Base-by-base conservation (phyloP, 2,329 filamentous ascomycete species). In the Teratosphaeria nubilosa region DNA sequence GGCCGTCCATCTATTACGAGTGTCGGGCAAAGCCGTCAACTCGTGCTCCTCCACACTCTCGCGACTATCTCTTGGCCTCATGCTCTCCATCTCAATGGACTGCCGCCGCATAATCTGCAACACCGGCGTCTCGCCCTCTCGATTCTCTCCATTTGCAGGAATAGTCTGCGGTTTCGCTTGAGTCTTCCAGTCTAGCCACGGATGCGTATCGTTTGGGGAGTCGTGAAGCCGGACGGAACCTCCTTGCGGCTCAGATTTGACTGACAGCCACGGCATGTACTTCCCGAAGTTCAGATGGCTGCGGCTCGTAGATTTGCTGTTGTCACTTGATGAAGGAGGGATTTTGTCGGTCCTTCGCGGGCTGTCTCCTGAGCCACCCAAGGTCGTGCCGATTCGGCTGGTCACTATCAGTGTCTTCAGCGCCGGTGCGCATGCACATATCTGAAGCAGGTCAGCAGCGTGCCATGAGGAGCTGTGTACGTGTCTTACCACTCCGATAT, bases 401-500 rank as follows among this genome's bases (percentile, higher is more conserved):
- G 31, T 27, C 16, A n/a, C 16, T 20, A 56, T 14, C 14, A 52
- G 37, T 22, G 25, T 56, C 55, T 56, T 56, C 27, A 56, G 41
- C 2, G 55, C 55, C n/a, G 55, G 55, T 14, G 55, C 55, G 22
- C 55, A 56, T 13, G 55, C 55, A 24, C 55, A 56, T 2, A 56
- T 56, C 48, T 56, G 7, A 16, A n/a, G 24, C 24, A 14, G 50
- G 41, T 20, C 9, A 50, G 16, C n/a, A 56, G 22, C 5, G 24
- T 14, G 13, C 10, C 10, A 30, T n/a, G 11, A 51, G 3, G 10
- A 24, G 34, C 24, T 25, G 6, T 13, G 4, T 56, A n/a, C 13
- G 24, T 22, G 30, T 52, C 27, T 52, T 30, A 56, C 55, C 22
- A 56, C 48, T 16, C 25, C 55, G 10, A 56, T 48, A 24, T 78